phyloP scores from a whole-genome alignment of 1,139 yeast genomes.

The Geotrichum cucujoidarum region DNA sequence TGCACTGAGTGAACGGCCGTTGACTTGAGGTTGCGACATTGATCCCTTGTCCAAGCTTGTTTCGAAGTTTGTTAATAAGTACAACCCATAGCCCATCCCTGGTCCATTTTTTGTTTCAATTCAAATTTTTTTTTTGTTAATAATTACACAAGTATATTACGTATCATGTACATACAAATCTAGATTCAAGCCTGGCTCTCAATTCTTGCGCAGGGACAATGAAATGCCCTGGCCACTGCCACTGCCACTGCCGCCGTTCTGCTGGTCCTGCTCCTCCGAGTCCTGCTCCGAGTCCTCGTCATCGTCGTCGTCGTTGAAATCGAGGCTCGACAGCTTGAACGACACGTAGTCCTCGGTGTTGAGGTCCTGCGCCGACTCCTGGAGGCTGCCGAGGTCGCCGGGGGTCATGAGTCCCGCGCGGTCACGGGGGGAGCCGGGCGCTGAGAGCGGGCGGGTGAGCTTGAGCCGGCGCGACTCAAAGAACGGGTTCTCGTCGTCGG shows the following conservation, averaged over 20 bases:
- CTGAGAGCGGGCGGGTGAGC: constrained; percentile 88
- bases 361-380: constrained; percentile 71
- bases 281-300: constrained; percentile 21
- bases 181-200: background rate
- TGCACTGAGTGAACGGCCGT: too few species aligned
- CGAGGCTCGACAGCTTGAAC: constrained; percentile 64
- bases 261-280: too few species aligned
- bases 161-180: background rate
- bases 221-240: constrained; percentile 26
- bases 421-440: constrained; percentile 86
- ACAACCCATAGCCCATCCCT: too few species aligned
- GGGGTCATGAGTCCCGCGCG: constrained; percentile 78
- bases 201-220: constrained; percentile 17
- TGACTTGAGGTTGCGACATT: too few species aligned
- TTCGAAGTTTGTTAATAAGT: too few species aligned
- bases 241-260: too few species aligned
- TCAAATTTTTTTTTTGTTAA: too few species aligned
- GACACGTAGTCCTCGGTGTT: constrained; percentile 77
- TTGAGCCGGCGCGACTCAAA: constrained; percentile 42
- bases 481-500: constrained; percentile 50
- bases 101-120: too few species aligned
- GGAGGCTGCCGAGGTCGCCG: constrained; percentile 94
- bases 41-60: too few species aligned
- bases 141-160: too few species aligned
- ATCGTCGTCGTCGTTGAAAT: constrained; percentile 42